phyloP scores from a whole-genome alignment of 805 yeast genomes.

The Suhomyces sp. region DNA sequence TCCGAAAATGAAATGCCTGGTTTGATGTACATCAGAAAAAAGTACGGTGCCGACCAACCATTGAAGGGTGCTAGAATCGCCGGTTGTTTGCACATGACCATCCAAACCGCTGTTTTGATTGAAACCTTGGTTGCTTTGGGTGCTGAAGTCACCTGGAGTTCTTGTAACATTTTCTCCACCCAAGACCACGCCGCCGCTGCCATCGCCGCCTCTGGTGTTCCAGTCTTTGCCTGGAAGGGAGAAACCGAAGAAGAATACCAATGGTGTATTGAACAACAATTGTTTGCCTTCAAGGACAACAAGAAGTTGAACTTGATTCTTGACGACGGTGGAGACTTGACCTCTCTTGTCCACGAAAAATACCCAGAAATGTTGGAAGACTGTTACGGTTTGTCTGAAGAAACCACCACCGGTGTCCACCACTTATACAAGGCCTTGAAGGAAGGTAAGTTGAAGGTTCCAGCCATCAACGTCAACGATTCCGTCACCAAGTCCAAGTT shows the following conservation, averaged over 20 bases:
- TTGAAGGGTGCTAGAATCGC: conserved; percentile 98
- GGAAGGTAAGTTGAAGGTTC: conserved; percentile 88
- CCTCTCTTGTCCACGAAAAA: conserved; percentile 93
- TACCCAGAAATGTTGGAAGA: conserved; percentile 95
- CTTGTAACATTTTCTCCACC: conserved; percentile 98
- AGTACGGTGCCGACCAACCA: conserved; percentile 90
- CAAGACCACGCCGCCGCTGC: conserved; percentile 99
- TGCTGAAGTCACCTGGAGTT: conserved; percentile 99
- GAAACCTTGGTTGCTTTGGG: conserved; percentile 97
- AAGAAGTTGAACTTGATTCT: conserved; percentile 93
- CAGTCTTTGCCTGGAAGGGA: conserved; percentile 99
- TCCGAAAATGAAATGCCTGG: conserved; percentile 99
- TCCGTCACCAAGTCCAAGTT: conserved; percentile 98
- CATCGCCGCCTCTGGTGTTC: conserved; percentile 98
- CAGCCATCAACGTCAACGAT: conserved; percentile 99
- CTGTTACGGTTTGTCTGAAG: conserved; percentile 96
- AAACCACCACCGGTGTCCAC: conserved; percentile 99
- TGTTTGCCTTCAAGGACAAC: conserved; percentile 94
- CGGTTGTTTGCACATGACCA: conserved; percentile 99
- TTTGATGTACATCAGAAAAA: conserved; percentile 93
- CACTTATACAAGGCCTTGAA: conserved; percentile 94
- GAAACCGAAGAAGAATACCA: conserved; percentile 99
- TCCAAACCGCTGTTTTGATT: conserved; percentile 97
- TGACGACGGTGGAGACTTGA: conserved; percentile 99
- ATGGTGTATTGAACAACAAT: conserved; percentile 99